A percentile compares a stretch with the other conserved stretches of the same genome.
Conservation (phyloP, 192 early-diverging fungal genomes). For the Entomortierella chlamydospora region DNA sequence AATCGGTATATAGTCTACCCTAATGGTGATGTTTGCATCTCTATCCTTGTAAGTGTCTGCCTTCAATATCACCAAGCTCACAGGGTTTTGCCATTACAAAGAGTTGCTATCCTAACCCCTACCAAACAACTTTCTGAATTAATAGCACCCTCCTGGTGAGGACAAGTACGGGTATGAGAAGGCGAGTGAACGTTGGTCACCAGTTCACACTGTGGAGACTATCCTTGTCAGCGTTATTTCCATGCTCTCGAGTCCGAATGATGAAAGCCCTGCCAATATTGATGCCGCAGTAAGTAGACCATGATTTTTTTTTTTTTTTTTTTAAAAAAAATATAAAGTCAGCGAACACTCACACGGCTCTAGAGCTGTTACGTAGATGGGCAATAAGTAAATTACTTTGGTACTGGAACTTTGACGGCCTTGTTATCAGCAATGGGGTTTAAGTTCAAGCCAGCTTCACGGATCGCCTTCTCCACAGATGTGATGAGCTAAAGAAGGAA, state of each 20-base stretch:
- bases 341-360: too few relatives aligned
- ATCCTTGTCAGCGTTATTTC: constrained; percentile 91
- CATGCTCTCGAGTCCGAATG: constrained; percentile 95
- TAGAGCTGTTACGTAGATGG: too few relatives aligned
- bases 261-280: constrained; percentile 94
- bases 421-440: constrained; percentile 83
- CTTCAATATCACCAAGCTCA: too few relatives aligned
- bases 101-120: too few relatives aligned
- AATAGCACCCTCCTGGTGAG: constrained; percentile 69
- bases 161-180: constrained; percentile 94
- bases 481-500: constrained; percentile 54
- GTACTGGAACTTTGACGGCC: constrained; percentile 81
- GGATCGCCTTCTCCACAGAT: constrained; percentile 81
- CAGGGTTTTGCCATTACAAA: too few relatives aligned
- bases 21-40: constrained; percentile 95
- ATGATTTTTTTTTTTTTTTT: too few relatives aligned
- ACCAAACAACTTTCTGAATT: not conserved
- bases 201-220: constrained; percentile 94
- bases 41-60: constrained; percentile 90
- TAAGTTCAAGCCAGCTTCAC: constrained; percentile 78
- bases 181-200: constrained; percentile 91
- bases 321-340: too few relatives aligned
- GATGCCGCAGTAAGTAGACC: constrained; percentile 83
- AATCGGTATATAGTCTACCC: constrained; percentile 71
- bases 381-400: constrained; percentile 74